A percentile compares a stretch with the other conserved stretches of the same genome.
These are phyloP conservation scores for Hordeum marinum DNA, from an alignment of 176 grass and related monocot species.

Conservation along the genomic window DNA sequence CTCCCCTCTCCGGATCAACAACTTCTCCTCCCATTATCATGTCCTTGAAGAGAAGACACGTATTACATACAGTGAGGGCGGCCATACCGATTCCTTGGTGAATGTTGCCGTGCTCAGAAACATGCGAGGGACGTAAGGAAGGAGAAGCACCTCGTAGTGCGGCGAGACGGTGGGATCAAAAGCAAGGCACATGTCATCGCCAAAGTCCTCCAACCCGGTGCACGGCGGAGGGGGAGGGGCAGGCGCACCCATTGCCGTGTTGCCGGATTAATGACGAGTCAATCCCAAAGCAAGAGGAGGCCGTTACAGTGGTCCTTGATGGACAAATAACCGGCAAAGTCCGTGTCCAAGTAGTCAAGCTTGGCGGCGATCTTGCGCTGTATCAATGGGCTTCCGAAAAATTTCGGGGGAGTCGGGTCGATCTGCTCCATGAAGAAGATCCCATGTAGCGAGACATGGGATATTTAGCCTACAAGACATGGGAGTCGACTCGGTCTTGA, in stretches of 20 bases:
- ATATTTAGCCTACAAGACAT: too few species aligned
- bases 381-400: not conserved
- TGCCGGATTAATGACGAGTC: not conserved
- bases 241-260: not conserved
- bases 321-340: accelerated
- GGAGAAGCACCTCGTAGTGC: not conserved
- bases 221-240: not conserved
- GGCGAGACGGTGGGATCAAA: not conserved
- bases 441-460: too few species aligned
- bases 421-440: not conserved
- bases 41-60: not conserved
- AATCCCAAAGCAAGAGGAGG: not conserved
- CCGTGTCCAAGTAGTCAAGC: not conserved
- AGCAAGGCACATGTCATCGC: not conserved
- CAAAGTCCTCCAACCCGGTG: too few species aligned
- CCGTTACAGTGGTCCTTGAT: not conserved
- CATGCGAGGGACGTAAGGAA: not conserved
- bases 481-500: too few species aligned
- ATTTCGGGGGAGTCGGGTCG: not conserved
- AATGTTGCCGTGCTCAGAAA: not conserved
- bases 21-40: not conserved
- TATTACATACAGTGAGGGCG: not conserved
- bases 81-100: not conserved
- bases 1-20: not conserved
- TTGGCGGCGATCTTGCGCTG: not conserved